A percentile compares a stretch with the other conserved stretches of the same genome.
Evolutionary conservation across 2,329 filamentous ascomycete species (phyloP).

Genomic region (Verticillium albo-atrum): DNA sequence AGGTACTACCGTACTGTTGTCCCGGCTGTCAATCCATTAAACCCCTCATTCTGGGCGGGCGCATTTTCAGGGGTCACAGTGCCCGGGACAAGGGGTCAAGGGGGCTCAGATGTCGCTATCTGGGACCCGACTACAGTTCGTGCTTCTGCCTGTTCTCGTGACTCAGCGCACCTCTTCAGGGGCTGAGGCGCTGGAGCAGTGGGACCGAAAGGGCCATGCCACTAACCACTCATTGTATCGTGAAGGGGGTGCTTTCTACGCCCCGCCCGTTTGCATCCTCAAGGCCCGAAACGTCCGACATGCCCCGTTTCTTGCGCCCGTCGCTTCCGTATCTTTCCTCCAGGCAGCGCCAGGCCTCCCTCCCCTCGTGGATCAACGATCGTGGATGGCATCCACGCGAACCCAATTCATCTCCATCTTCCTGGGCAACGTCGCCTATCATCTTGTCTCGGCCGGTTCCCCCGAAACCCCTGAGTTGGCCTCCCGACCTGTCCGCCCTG

Average conservation of each 20-base stretch:
- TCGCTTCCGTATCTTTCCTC: not conserved
- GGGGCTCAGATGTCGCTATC: not conserved
- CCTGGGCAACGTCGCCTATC: not conserved
- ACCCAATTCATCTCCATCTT: not conserved
- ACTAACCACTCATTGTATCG: not conserved
- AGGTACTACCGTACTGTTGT: not conserved
- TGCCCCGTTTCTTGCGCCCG: not conserved
- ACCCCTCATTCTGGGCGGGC: not conserved
- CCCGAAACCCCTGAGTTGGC: not conserved
- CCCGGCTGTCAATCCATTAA: not conserved
- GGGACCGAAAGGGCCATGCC: not conserved
- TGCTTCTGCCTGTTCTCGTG: not conserved
- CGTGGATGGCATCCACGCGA: not conserved
- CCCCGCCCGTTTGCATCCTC: not conserved
- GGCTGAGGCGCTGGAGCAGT: not conserved
- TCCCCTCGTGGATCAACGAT: not conserved
- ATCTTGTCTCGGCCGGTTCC: not conserved
- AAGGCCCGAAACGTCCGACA: not conserved
- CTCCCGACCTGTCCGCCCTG: not conserved
- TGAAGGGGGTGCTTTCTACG: not conserved
- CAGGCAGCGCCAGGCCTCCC: not conserved
- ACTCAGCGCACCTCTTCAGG: not conserved
- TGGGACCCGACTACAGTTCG: not conserved
- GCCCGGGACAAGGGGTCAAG: not conserved
- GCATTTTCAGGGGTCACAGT: not conserved